A percentile compares a stretch with the other conserved stretches of the same genome.
Evolutionary conservation across 1,284 basidiomycete species (phyloP).

Genomic region (Ustilago crameri): DNA sequence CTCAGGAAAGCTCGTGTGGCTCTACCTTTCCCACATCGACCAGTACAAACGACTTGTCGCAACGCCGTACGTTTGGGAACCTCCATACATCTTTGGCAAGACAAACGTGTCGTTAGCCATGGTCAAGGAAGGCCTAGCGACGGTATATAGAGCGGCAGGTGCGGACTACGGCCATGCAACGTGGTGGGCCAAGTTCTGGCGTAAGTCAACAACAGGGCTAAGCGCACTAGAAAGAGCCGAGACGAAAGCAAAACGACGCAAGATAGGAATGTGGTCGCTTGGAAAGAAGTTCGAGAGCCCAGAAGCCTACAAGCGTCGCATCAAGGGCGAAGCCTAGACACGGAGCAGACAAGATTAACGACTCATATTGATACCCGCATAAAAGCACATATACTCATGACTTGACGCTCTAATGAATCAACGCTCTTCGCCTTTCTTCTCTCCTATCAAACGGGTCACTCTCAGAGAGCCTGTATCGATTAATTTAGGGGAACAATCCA

Average conservation of each 20-base stretch:
- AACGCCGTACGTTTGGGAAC: conserved; percentile 62
- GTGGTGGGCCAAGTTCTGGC: conserved; percentile 47
- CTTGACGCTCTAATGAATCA: too few relatives aligned
- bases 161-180: conserved; percentile 63
- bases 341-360: background rate
- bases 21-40: conserved; percentile 63
- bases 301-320: conserved; percentile 57
- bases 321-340: conserved; percentile 20
- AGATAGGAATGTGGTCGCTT: conserved; percentile 57
- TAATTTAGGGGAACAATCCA: too few relatives aligned
- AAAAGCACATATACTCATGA: too few relatives aligned
- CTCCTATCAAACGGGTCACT: too few relatives aligned
- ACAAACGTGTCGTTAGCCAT: conserved; percentile 63
- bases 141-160: conserved; percentile 61
- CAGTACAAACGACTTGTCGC: conserved; percentile 66
- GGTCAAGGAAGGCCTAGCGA: conserved; percentile 62
- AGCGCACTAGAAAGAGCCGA: conserved; percentile 55
- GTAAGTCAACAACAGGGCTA: conserved; percentile 49
- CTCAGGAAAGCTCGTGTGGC: conserved; percentile 42
- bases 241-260: conserved; percentile 40
- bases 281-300: conserved; percentile 59
- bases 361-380: too few relatives aligned
- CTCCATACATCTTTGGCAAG: conserved; percentile 63
- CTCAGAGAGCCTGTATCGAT: too few relatives aligned
- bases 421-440: too few relatives aligned